A percentile compares a stretch with the other conserved stretches of the same genome.
These are phyloP conservation scores for Orychophragmus violaceus DNA, from an alignment of 345 rosid genomes.

Conservation along the genomic window DNA sequence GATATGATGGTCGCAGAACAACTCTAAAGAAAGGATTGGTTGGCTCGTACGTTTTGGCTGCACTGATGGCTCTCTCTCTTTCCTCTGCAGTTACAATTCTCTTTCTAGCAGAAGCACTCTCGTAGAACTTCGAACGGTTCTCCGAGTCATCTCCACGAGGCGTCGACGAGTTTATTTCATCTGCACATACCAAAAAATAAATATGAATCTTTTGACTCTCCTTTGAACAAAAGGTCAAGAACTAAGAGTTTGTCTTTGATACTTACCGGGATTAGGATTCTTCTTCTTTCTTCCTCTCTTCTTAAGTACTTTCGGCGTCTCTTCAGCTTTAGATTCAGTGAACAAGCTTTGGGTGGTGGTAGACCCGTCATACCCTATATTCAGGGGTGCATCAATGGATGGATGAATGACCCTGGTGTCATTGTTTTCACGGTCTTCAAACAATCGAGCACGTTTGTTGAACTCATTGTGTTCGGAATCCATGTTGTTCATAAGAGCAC, in stretches of 20 bases:
- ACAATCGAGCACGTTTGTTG: slow-evolving; percentile 49
- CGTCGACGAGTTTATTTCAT: slow-evolving; percentile 33
- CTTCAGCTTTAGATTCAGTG: slow-evolving; percentile 35
- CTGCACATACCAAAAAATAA: slow-evolving; percentile 25
- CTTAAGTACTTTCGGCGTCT: slow-evolving; percentile 37
- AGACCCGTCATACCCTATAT: slow-evolving; percentile 37
- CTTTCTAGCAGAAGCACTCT: slow-evolving; percentile 71
- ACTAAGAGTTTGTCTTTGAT: neutral
- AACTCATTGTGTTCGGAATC: slow-evolving; percentile 34
- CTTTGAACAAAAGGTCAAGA: neutral
- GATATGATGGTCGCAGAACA: slow-evolving; percentile 74
- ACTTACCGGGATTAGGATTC: slow-evolving; percentile 61
- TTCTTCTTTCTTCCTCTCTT: slow-evolving; percentile 63
- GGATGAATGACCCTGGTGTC: slow-evolving; percentile 32
- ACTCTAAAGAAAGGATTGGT: slow-evolving; percentile 73
- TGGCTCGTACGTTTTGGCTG: slow-evolving; percentile 70
- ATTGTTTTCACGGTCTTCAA: slow-evolving; percentile 58
- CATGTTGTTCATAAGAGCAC: slow-evolving; percentile 22
- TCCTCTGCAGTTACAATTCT: slow-evolving; percentile 75
- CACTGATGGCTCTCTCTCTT: slow-evolving; percentile 57
- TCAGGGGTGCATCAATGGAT: slow-evolving; percentile 17
- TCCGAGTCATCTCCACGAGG: slow-evolving; percentile 41
- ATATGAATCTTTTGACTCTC: neutral
- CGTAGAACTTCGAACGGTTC: slow-evolving; percentile 49
- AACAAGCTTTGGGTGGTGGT: slow-evolving; percentile 45